These are phyloP conservation scores for Piper betle DNA, from an alignment of 164 flowering plant genomes.

Conservation along the genomic window DNA sequence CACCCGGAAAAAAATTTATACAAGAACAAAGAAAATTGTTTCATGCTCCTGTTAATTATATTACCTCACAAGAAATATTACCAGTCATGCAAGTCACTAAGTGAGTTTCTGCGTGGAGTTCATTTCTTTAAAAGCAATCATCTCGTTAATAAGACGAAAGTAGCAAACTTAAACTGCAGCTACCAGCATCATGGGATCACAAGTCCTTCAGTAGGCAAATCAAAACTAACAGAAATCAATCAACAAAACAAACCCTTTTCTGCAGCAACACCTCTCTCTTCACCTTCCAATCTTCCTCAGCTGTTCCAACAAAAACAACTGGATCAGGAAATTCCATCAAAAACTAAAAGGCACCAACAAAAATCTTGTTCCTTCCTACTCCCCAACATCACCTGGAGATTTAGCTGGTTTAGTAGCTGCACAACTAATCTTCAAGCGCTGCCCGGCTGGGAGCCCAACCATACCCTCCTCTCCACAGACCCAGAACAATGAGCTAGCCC, in stretches of 20 bases:
- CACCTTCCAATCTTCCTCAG: conserved; percentile 90
- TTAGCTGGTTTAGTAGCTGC: conserved; percentile 86
- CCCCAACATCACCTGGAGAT: conserved; percentile 49
- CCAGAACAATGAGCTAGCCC: not conserved
- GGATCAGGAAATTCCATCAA: no score
- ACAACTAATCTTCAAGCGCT: conserved; percentile 22
- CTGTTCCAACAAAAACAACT: conserved; percentile 18
- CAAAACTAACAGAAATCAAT: not conserved
- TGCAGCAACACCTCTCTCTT: conserved; percentile 60
- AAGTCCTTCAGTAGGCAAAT: not conserved
- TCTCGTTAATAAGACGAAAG: not conserved
- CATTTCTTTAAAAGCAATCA: not conserved
- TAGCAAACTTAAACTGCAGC: not conserved
- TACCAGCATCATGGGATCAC: not conserved
- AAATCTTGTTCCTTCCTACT: not conserved
- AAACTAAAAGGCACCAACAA: not conserved
- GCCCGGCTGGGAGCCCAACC: not conserved
- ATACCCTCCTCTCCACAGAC: not conserved
- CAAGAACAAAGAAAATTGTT: no score
- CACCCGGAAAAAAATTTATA: no score
- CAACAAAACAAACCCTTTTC: conserved; percentile 45
- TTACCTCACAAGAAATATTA: no score
- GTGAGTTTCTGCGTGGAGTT: not conserved
- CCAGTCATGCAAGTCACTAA: not conserved
- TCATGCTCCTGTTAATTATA: no score